Percentiles rank a stretch among this genome's conserved stretches.
phyloP scores from a whole-genome alignment of 805 yeast genomes.

The Trichomonascus vanleenenianus region DNA sequence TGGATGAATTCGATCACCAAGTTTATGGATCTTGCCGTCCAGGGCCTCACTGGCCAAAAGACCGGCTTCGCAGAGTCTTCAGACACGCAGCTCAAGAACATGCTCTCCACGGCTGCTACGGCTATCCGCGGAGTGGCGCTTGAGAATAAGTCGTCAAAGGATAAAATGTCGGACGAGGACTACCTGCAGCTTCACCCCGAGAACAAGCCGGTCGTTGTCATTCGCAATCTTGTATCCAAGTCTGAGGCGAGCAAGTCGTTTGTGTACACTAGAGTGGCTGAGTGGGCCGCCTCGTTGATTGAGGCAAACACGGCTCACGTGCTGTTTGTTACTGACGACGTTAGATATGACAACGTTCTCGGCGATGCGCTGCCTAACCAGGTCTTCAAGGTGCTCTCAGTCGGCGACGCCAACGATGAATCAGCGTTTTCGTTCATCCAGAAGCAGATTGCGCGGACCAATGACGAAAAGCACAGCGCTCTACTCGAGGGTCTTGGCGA shows the following conservation, averaged over 20 bases:
- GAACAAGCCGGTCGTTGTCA: slow-evolving; percentile 75
- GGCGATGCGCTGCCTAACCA: slow-evolving; percentile 75
- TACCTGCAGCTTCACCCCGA: slow-evolving; percentile 80
- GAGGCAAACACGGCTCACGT: slow-evolving; percentile 84
- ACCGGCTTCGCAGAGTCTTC: slow-evolving; percentile 80
- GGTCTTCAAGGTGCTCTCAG: slow-evolving; percentile 64
- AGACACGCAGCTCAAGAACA: slow-evolving; percentile 74
- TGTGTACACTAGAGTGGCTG: slow-evolving; percentile 66
- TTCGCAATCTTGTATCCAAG: slow-evolving; percentile 61
- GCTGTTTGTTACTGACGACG: slow-evolving; percentile 76
- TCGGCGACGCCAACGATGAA: slow-evolving; percentile 72
- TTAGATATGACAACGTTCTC: slow-evolving; percentile 62
- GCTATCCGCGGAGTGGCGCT: slow-evolving; percentile 64
- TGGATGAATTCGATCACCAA: slow-evolving; percentile 79
- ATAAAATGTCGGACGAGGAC: slow-evolving; percentile 54
- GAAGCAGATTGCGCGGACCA: slow-evolving; percentile 14
- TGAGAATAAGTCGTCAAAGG: slow-evolving; percentile 16
- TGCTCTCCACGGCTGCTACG: slow-evolving; percentile 61
- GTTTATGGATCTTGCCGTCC: slow-evolving; percentile 76
- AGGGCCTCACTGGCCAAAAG: slow-evolving; percentile 89
- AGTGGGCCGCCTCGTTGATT: slow-evolving; percentile 79
- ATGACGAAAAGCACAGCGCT: slow-evolving; percentile 5
- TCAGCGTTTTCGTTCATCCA: slow-evolving; percentile 55
- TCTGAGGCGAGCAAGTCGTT: slow-evolving; percentile 48
- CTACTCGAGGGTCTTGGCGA: slow-evolving; percentile 37